Base-by-base conservation (phyloP, 1,284 basidiomycete species). In the Paramarasmius palmivorus region DNA sequence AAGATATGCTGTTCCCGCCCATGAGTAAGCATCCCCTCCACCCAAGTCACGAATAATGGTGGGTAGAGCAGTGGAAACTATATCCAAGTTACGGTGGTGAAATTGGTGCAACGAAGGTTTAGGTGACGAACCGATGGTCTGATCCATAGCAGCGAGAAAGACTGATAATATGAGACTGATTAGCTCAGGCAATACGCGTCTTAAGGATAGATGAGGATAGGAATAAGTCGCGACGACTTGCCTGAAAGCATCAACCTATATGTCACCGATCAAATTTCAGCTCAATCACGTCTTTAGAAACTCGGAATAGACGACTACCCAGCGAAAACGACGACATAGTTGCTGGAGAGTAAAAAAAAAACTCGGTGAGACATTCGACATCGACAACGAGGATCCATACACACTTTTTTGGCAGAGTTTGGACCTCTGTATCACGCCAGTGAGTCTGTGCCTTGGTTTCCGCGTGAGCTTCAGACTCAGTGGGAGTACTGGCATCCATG, bases 101-200 rank as follows among this genome's bases (percentile, higher is more conserved):
- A 22, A 12, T n/a, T n/a, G n/a, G n/a, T n/a, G 7, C 14, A 20
- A 15, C 17, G 15, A n/a, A n/a, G n/a, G n/a, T n/a, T 35, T n/a
- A n/a, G 23, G 14, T 9, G 20, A 25, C 48, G 20, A 15, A 49
- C 48, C 61, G 36, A 72, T 70, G 1, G 71, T 72, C 48, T 72
- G 71, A 52, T 73, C 72, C 49, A 73, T 58, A 10, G 71, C 69
- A 9, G 70, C 61, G 4, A 63, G 49, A 41, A 72, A 70, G 14
- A 68, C 62, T 53, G 26, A 15, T 22, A 29, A 17, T 32, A 32
- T 46, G 14, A 32, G n/a, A 32, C n/a, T n/a, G 10, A 15, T 46
- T 26, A 32, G 32, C n/a, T n/a, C n/a, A n/a, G n/a, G n/a, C n/a
- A n/a, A n/a, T n/a, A n/a, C n/a, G n/a, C n/a, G n/a, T n/a, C n/a